These are phyloP conservation scores for Tuber umbilicatum DNA, from an alignment of 495 filamentous ascomycete genomes.

Conservation along the genomic window DNA sequence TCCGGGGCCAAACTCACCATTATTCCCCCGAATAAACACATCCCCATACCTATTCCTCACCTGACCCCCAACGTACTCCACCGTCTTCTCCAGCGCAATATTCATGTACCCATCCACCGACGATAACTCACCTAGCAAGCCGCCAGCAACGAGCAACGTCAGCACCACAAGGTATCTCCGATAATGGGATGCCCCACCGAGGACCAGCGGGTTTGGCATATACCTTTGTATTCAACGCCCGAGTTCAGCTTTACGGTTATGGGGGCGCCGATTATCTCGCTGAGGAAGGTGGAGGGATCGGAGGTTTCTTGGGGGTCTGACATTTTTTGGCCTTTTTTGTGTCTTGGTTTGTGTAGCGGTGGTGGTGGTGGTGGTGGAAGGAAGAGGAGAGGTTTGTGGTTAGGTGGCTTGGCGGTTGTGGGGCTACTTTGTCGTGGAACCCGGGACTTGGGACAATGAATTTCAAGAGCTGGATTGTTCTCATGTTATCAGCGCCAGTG, in stretches of 20 bases:
- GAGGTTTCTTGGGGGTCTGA: constrained; percentile 11
- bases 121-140: constrained; percentile 69
- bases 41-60: constrained; percentile 80
- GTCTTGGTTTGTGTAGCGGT: not conserved
- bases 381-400: not conserved
- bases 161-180: not conserved
- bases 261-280: constrained; percentile 82
- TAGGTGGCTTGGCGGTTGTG: not conserved
- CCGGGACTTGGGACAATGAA: not conserved
- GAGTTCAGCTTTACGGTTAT: constrained; percentile 96
- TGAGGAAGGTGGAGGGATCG: constrained; percentile 84
- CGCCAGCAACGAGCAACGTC: not conserved
- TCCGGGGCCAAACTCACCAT: constrained; percentile 54
- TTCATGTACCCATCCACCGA: constrained; percentile 99
- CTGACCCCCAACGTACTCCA: constrained; percentile 80
- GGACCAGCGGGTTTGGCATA: not conserved
- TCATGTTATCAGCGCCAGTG: constrained; percentile 2
- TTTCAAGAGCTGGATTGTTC: not conserved
- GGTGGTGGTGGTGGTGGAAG: not conserved
- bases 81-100: constrained; percentile 89
- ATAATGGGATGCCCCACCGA: not conserved
- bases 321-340: not conserved
- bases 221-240: constrained; percentile 87
- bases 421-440: not conserved
- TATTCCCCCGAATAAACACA: constrained; percentile 94